Evolutionary conservation across 2,329 filamentous ascomycete genomes (phyloP).

Genomic region (Ascochyta lentis): DNA sequence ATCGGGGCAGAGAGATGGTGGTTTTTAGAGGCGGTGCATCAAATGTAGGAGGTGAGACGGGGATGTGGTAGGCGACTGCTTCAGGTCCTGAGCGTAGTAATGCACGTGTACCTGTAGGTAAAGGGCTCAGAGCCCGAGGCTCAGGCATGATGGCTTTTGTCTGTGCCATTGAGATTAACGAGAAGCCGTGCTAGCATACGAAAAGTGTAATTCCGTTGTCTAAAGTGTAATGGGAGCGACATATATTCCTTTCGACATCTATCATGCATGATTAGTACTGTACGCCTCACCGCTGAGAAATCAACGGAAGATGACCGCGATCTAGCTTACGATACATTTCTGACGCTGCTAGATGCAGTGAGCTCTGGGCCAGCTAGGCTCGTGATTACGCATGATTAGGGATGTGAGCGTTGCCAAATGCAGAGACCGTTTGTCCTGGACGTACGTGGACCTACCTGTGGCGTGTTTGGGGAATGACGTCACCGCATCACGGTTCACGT

Average conservation of each 20-base stretch:
- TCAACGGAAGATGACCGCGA: constrained; percentile 7
- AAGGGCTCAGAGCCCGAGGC: constrained; percentile 7
- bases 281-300: constrained; percentile 4
- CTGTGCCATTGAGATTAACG: background rate
- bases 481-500: background rate
- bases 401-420: background rate
- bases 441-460: background rate
- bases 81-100: constrained; percentile 22
- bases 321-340: background rate
- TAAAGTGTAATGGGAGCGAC: too few species aligned
- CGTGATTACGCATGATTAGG: background rate
- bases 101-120: constrained; percentile 17
- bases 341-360: background rate
- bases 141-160: background rate
- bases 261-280: background rate
- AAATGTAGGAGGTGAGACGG: constrained; percentile 26
- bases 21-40: constrained; percentile 31
- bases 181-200: background rate
- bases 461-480: background rate
- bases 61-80: constrained; percentile 49
- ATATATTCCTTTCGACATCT: background rate
- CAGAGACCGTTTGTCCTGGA: background rate
- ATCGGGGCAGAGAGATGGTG: constrained; percentile 53
- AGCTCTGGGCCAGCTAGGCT: background rate
- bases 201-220: background rate